Percentiles rank a stretch among this genome's conserved stretches.
phyloP scores from a whole-genome alignment of 1,284 basidiomycete genomes.

The Microbotryum violaceum region DNA sequence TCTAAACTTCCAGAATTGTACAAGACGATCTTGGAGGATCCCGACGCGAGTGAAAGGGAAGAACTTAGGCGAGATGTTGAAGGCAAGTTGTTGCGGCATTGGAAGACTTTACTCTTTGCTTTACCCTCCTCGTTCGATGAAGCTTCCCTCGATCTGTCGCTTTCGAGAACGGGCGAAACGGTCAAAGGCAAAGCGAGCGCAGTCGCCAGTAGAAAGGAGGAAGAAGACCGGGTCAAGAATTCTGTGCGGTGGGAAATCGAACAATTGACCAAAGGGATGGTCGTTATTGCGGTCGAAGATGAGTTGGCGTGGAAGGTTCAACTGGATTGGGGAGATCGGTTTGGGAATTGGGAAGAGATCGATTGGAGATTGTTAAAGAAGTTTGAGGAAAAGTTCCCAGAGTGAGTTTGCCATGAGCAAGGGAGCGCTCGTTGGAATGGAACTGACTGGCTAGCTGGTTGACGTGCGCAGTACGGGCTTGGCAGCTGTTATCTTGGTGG shows the following conservation, averaged over 20 bases:
- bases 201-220: conserved; percentile 38
- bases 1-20: conserved; percentile 48
- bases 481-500: too few relatives aligned
- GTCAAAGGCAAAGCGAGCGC: conserved; percentile 39
- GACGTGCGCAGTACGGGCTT: too few relatives aligned
- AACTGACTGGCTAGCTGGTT: conserved; percentile 25
- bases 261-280: conserved; percentile 60
- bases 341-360: conserved; percentile 51
- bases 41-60: conserved; percentile 56
- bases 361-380: conserved; percentile 55
- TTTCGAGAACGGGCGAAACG: conserved; percentile 34
- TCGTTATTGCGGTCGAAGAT: conserved; percentile 65
- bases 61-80: conserved; percentile 60
- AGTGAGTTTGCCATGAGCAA: conserved; percentile 28
- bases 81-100: conserved; percentile 58
- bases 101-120: conserved; percentile 53
- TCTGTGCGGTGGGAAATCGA: conserved; percentile 56
- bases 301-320: conserved; percentile 69
- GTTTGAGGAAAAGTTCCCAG: conserved; percentile 64
- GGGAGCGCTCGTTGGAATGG: background rate
- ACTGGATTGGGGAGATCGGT: conserved; percentile 72
- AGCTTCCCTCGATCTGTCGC: conserved; percentile 26
- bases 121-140: conserved; percentile 47
- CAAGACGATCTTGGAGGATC: conserved; percentile 66
- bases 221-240: conserved; percentile 47